phyloP scores from a whole-genome alignment of 2,329 filamentous ascomycete genomes.

The Ceratocystis papillata region DNA sequence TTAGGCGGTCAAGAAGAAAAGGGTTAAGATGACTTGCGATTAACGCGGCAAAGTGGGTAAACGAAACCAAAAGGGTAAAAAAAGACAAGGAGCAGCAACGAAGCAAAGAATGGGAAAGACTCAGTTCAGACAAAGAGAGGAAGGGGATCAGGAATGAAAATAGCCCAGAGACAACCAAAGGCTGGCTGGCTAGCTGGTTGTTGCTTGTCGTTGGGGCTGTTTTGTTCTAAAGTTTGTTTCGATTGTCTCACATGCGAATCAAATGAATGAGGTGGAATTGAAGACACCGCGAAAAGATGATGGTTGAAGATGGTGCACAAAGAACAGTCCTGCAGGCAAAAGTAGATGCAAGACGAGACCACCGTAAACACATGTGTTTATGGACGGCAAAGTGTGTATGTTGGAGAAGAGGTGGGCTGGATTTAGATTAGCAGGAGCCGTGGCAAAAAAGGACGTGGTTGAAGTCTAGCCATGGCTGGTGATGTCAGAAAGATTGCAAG shows the following conservation, averaged over 20 bases:
- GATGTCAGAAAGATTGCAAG: slow-evolving; percentile 12
- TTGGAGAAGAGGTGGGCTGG: not conserved
- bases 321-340: not conserved
- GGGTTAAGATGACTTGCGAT: not conserved
- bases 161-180: not conserved
- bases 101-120: slow-evolving; percentile 11
- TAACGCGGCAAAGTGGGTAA: not conserved
- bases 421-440: not conserved
- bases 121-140: not conserved
- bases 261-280: slow-evolving; percentile 8
- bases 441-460: slow-evolving; percentile 1
- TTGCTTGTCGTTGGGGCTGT: not conserved
- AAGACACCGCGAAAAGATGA: not conserved
- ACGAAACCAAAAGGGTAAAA: slow-evolving; percentile 3
- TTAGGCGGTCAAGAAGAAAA: slow-evolving; percentile 6
- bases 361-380: not conserved
- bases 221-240: not conserved
- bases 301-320: not conserved
- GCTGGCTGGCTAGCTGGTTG: not conserved
- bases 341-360: not conserved
- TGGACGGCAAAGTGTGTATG: not conserved
- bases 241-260: slow-evolving; percentile 3
- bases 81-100: not conserved
- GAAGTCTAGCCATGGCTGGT: not conserved
- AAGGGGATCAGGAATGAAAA: slow-evolving; percentile 6